phyloP scores from a whole-genome alignment of 2,329 filamentous ascomycete species.

The Stachybotrys elegans region DNA sequence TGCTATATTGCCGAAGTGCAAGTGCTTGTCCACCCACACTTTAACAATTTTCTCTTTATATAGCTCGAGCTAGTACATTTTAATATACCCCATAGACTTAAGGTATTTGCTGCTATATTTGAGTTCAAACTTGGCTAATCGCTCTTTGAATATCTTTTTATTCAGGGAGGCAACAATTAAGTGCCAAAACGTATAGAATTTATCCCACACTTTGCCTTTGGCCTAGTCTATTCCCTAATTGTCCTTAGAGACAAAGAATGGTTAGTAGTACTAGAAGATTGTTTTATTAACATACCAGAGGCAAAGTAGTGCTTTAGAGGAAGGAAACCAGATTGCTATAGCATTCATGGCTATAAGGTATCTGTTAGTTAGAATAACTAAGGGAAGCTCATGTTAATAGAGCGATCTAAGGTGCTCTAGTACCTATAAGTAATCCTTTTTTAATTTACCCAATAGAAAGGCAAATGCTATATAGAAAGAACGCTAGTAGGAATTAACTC shows the following conservation, averaged over 20 bases:
- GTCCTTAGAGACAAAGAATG: not conserved
- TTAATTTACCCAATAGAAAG: conserved; percentile 10
- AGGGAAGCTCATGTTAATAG: conserved; percentile 8
- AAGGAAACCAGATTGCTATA: conserved; percentile 6
- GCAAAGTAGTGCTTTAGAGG: conserved; percentile 7
- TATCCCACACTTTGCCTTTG: conserved; percentile 8
- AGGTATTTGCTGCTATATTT: conserved; percentile 10
- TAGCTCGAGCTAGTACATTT: conserved; percentile 11
- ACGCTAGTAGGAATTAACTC: conserved; percentile 6
- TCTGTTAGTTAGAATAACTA: conserved; percentile 6
- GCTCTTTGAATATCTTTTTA: conserved; percentile 11
- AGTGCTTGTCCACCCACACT: conserved; percentile 14
- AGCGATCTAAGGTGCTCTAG: conserved; percentile 10
- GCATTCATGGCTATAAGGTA: conserved; percentile 12
- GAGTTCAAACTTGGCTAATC: conserved; percentile 9
- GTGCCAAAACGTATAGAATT: conserved; percentile 15
- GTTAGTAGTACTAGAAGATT: conserved; percentile 7
- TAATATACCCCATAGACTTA: conserved; percentile 15
- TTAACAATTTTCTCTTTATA: conserved; percentile 16
- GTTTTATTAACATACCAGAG: conserved; percentile 12
- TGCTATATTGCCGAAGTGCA: conserved; percentile 13
- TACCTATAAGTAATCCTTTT: conserved; percentile 12
- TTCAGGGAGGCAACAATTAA: conserved; percentile 12
- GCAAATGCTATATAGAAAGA: conserved; percentile 15
- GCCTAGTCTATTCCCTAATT: not conserved